Evolutionary conservation across 768 basidiomycete species (phyloP).

Genomic region (Suillus americanus): DNA sequence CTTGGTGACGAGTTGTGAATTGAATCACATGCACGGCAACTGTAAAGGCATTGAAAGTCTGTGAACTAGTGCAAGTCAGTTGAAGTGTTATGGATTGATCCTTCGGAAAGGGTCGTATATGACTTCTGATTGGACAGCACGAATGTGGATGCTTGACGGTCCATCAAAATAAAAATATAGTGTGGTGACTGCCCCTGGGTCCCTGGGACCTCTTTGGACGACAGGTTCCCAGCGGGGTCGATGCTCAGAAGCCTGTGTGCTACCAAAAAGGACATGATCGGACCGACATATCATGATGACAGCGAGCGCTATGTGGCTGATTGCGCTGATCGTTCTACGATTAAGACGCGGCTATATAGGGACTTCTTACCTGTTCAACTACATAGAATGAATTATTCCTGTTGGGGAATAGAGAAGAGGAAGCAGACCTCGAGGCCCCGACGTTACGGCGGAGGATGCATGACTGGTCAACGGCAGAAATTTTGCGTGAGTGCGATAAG

Average conservation of each 20-base stretch:
- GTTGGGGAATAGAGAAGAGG: slow-evolving; percentile 1
- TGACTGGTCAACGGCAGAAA: no score
- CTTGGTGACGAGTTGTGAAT: neutral
- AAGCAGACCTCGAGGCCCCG: neutral
- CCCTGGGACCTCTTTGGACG: no score
- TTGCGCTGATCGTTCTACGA: slow-evolving; percentile 1
- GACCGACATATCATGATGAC: slow-evolving; percentile 1
- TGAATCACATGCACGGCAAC: neutral
- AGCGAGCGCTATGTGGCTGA: slow-evolving; percentile 4
- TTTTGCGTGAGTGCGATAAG: slow-evolving; percentile 7
- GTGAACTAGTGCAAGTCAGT: neutral
- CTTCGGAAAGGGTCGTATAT: neutral
- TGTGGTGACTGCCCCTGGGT: neutral
- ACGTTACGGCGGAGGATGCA: neutral
- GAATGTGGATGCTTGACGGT: neutral
- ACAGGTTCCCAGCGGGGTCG: no score
- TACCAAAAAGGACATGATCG: neutral
- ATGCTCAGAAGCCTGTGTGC: neutral
- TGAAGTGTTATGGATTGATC: neutral
- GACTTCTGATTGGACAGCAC: neutral
- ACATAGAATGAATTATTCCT: neutral
- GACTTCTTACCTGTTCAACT: no score
- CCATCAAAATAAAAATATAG: neutral
- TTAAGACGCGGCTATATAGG: neutral
- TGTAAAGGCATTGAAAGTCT: neutral